These are phyloP conservation scores for Ustilago cynodontis DNA, from an alignment of 1,284 basidiomycete genomes.

Conservation along the genomic window DNA sequence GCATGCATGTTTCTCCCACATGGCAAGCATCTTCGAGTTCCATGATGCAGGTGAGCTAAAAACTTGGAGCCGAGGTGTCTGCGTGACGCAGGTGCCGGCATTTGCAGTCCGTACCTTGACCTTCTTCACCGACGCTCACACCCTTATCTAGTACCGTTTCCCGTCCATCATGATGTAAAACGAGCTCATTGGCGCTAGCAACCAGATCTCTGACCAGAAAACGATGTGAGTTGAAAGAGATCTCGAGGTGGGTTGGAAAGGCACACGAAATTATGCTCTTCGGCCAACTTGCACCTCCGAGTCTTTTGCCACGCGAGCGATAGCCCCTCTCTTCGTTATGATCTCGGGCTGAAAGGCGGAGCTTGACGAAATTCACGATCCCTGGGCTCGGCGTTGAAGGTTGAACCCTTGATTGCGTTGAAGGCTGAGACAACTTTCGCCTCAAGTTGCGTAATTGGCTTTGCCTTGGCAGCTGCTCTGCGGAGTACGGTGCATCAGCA, in stretches of 20 bases:
- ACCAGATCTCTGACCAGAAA: not conserved
- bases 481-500: not conserved
- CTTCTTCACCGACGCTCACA: too few species aligned
- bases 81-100: too few species aligned
- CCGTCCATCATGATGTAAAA: too few species aligned
- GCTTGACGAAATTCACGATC: not conserved
- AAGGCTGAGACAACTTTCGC: not conserved
- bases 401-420: not conserved
- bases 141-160: too few species aligned
- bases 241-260: too few species aligned
- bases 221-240: too few species aligned
- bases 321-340: too few species aligned
- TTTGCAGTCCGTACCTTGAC: not conserved
- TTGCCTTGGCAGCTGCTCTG: not conserved
- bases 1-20: too few species aligned
- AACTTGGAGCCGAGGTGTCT: conserved; percentile 7
- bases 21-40: not conserved
- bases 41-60: too few species aligned
- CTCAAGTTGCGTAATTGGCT: not conserved
- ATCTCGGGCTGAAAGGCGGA: not conserved
- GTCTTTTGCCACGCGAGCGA: not conserved
- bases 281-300: not conserved
- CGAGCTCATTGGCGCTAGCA: not conserved
- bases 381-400: not conserved
- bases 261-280: not conserved